These are phyloP conservation scores for Williopsis jadinii DNA, from an alignment of 1,139 yeast species.

Conservation along the genomic window DNA sequence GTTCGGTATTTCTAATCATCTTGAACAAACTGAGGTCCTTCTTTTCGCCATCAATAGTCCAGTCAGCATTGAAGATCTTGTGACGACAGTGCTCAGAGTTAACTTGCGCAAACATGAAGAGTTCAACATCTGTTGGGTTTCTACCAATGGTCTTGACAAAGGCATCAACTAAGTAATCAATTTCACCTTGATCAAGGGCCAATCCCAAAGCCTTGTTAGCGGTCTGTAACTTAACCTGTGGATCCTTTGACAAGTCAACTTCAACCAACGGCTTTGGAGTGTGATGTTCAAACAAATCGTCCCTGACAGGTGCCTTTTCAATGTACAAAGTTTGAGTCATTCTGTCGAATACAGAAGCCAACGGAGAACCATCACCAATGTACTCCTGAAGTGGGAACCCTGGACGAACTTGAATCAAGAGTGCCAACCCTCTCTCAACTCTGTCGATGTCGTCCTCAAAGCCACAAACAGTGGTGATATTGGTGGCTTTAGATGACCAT, in stretches of 20 bases:
- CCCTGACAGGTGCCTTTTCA: constrained; percentile 51
- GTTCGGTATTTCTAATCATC: constrained; percentile 95
- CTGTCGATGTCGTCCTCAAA: constrained; percentile 63
- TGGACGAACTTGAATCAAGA: constrained; percentile 61
- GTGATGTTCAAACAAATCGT: constrained; percentile 72
- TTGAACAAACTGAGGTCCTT: constrained; percentile 76
- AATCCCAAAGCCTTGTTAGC: constrained; percentile 85
- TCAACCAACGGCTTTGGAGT: constrained; percentile 79
- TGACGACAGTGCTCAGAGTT: constrained; percentile 99
- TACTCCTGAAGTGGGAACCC: constrained; percentile 58
- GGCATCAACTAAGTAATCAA: constrained; percentile 77
- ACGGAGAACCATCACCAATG: constrained; percentile 40
- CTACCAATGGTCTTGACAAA: constrained; percentile 70
- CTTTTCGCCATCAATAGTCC: constrained; percentile 85
- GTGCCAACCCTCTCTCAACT: constrained; percentile 83
- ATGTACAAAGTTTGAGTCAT: constrained; percentile 82
- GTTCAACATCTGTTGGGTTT: constrained; percentile 96
- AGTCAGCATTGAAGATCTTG: constrained; percentile 96
- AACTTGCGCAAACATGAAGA: constrained; percentile 99
- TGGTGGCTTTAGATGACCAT: constrained; percentile 98
- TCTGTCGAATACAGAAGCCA: constrained; percentile 79
- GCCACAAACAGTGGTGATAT: constrained; percentile 87
- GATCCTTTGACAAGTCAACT: constrained; percentile 50
- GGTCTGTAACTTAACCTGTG: constrained; percentile 55
- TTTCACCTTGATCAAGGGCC: constrained; percentile 90